Evolutionary conservation across 1,139 yeast species (phyloP).

Genomic region (Protomyces inundatus): DNA sequence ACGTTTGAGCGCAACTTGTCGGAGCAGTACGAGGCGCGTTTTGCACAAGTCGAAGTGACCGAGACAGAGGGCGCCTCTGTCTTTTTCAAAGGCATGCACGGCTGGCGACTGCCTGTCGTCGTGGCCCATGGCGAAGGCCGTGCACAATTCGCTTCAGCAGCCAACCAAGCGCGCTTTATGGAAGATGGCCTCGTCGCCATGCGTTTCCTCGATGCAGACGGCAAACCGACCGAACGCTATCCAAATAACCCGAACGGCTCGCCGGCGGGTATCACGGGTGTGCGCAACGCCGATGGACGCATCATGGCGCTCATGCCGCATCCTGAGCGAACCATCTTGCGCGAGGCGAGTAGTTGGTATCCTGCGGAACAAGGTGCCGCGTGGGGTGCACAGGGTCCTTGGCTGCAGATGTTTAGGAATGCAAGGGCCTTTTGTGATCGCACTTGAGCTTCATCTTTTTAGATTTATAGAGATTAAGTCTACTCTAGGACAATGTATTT

Average conservation of each 20-base stretch:
- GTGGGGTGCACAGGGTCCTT: slow-evolving; percentile 81
- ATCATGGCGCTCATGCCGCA: slow-evolving; percentile 99
- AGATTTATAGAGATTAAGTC: not conserved
- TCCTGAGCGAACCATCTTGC: slow-evolving; percentile 90
- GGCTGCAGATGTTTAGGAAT: slow-evolving; percentile 88
- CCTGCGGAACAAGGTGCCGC: slow-evolving; percentile 61
- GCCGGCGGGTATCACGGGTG: slow-evolving; percentile 88
- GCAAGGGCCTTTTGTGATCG: slow-evolving; percentile 67
- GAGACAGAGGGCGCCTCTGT: slow-evolving; percentile 56
- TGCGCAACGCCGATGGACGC: slow-evolving; percentile 83
- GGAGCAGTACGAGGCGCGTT: slow-evolving; percentile 97
- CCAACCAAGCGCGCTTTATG: slow-evolving; percentile 43
- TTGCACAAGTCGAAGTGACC: slow-evolving; percentile 75
- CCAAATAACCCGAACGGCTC: slow-evolving; percentile 98
- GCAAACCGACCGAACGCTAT: slow-evolving; percentile 69
- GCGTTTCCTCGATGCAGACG: slow-evolving; percentile 85
- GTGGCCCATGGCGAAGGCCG: slow-evolving; percentile 99
- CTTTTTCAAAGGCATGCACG: slow-evolving; percentile 84
- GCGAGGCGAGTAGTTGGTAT: slow-evolving; percentile 86
- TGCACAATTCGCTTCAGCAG: slow-evolving; percentile 56
- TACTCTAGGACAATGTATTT: slow-evolving; percentile 42
- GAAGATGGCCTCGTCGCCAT: slow-evolving; percentile 55
- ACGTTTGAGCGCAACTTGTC: slow-evolving; percentile 83
- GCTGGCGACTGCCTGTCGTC: slow-evolving; percentile 87
- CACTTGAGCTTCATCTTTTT: not conserved